These are phyloP conservation scores for Ettlia oleoabundans DNA, from an alignment of 139 green algal genomes.

Conservation along the genomic window DNA sequence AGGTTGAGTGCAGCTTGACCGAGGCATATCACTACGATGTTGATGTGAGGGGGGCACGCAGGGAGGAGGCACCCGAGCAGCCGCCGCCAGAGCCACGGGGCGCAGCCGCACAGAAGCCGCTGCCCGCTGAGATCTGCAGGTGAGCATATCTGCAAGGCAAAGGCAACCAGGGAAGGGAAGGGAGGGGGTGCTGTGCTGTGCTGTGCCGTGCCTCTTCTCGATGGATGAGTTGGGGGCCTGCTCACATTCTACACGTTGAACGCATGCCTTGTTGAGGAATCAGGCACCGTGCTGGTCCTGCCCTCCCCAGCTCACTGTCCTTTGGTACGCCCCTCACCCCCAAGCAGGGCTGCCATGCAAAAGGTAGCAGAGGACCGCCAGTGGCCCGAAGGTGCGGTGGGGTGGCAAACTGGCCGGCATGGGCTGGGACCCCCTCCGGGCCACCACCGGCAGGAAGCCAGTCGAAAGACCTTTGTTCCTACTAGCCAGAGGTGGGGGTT, in stretches of 20 bases:
- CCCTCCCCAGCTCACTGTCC: not conserved
- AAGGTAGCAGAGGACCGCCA: not conserved
- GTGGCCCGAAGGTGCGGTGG: slow-evolving; percentile 9
- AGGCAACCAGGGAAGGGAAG: not conserved
- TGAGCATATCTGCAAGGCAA: not conserved
- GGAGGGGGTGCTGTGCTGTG: not conserved
- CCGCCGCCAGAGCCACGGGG: not conserved
- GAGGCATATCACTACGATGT: slow-evolving; percentile 47
- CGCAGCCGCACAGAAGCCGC: not conserved
- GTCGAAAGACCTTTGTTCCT: too few relatives aligned
- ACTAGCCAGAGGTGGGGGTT: too few relatives aligned
- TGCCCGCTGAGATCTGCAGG: slow-evolving; percentile 39
- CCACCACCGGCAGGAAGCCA: too few relatives aligned
- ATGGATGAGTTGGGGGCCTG: too few relatives aligned
- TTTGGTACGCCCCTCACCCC: too few relatives aligned
- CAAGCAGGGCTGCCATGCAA: slow-evolving; percentile 19
- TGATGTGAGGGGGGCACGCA: not conserved
- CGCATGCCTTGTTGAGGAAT: too few relatives aligned
- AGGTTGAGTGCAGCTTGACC: slow-evolving; percentile 20
- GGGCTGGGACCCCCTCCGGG: too few relatives aligned
- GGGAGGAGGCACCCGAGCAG: slow-evolving; percentile 21
- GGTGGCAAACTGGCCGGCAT: not conserved
- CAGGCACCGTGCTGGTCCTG: too few relatives aligned
- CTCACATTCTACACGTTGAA: too few relatives aligned
- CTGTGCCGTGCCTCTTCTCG: too few relatives aligned